Base-by-base conservation (phyloP, 129 eudicot species). In the Chrysanthemum makinoi region DNA sequence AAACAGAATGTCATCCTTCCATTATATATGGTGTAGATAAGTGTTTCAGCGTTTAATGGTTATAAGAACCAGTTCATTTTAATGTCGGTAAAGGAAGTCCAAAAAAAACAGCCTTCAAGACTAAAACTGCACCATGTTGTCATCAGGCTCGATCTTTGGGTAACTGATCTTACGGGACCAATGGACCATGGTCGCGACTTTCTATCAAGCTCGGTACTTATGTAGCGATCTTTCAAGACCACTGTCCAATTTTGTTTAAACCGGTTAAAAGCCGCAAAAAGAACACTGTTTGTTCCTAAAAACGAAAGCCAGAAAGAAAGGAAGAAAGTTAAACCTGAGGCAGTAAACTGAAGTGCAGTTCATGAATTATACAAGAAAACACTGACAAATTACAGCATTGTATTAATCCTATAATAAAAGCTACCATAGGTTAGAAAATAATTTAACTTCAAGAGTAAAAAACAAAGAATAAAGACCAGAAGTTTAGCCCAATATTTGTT, bases 381-480 rank as follows among this genome's bases (percentile, higher is more conserved):
- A 18, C 66, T 44, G 67, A 58, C 44, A 57, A 35, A 11, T 19
- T 24, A 60, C 65, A 60, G 43, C 28, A 60, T 24, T 60, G 43
- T 39, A 56, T 57, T 57, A 57, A 70, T 57, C 66, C 62, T 70
- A 28, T 3, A 56, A 14, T 17, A 57, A 33, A 55, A 57, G 55
- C 77, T 75, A 55, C 13, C 75, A 30, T 18, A 73, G 49, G 84
- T 76, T 66, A 77, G 77, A 74, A 70, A 54, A 68, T 69, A 80
- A 77, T 73, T 62, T 62, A 17, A 72, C 15, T 49, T 35, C 48
- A 30, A 75, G 17, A 46, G 11, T 22, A 4, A 57, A 58, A 60
- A 47, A 28, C 47, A 62, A 58, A 55, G 52, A 74, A 13, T 64
- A 35, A 26, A 47, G 67, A 73, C 48, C 72, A 65, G 52, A 66